Percentiles rank a stretch among this genome's conserved stretches.
Conservation (phyloP, 257 asterid species). For the Rhazya stricta region DNA sequence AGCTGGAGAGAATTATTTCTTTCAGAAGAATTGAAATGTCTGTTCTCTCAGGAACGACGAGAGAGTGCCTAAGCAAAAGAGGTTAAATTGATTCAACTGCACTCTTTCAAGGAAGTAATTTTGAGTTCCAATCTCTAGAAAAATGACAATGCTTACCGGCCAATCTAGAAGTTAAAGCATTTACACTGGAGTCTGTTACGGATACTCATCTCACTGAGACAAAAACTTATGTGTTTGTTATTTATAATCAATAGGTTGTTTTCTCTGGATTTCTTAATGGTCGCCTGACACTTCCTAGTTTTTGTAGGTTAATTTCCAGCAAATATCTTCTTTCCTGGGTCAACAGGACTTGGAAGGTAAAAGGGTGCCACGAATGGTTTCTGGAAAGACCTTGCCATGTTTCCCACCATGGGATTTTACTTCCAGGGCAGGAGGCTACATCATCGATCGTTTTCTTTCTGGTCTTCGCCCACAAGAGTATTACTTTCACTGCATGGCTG, state of each 20-base stretch:
- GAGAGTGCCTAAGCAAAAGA: too few relatives aligned
- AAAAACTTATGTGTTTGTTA: neutral
- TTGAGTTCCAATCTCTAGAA: neutral
- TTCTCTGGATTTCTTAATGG: neutral
- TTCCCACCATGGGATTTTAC: slow-evolving; percentile 96
- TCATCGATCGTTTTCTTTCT: slow-evolving; percentile 89
- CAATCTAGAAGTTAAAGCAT: neutral
- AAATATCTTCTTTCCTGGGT: slow-evolving; percentile 94
- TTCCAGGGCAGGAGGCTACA: slow-evolving; percentile 95
- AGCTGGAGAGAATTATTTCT: neutral
- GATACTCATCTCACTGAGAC: neutral
- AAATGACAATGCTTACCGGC: neutral
- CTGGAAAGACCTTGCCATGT: slow-evolving; percentile 92
- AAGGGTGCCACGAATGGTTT: slow-evolving; percentile 96
- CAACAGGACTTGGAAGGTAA: slow-evolving; percentile 99
- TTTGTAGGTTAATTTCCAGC: slow-evolving; percentile 88
- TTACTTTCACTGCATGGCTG: slow-evolving; percentile 99
- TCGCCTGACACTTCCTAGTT: neutral
- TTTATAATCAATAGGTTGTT: neutral
- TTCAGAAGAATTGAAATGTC: neutral
- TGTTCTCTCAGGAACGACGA: too few relatives aligned
- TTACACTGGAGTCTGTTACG: neutral
- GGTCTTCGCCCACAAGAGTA: slow-evolving; percentile 98
- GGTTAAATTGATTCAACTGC: too few relatives aligned
- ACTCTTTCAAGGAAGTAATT: too few relatives aligned